Percentiles rank a stretch among this genome's conserved stretches.
These are phyloP conservation scores for Blastobotrys persicus DNA, from an alignment of 1,139 yeast species.

Conservation along the genomic window DNA sequence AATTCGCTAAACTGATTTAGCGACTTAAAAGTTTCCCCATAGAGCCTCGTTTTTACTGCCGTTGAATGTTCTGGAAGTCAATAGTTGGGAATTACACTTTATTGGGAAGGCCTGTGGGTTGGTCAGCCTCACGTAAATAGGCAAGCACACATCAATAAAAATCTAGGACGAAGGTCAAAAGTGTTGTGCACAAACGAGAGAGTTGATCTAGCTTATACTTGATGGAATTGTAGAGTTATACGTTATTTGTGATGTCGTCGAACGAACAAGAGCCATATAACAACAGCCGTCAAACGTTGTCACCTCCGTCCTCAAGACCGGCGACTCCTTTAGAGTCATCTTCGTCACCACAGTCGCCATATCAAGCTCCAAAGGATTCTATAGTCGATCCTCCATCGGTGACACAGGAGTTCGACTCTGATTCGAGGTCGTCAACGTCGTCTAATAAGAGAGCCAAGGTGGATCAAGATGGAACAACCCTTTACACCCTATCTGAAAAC, in stretches of 20 bases:
- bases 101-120: too few species aligned
- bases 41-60: too few species aligned
- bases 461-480: slow-evolving; percentile 1
- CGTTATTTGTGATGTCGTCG: background rate
- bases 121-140: background rate
- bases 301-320: slow-evolving; percentile 4
- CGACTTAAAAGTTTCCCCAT: too few species aligned
- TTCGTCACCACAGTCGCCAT: slow-evolving; percentile 2
- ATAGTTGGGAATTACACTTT: too few species aligned
- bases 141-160: background rate
- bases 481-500: background rate
- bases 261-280: background rate
- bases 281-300: background rate
- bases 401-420: background rate
- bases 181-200: background rate
- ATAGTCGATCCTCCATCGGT: background rate
- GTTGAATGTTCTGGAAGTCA: background rate
- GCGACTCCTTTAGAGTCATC: slow-evolving; percentile 1
- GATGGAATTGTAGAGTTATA: background rate
- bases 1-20: too few species aligned
- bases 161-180: background rate
- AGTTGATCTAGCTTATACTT: background rate
- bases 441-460: slow-evolving; percentile 1
- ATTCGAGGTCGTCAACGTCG: background rate
- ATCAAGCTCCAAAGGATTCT: background rate